phyloP scores from a whole-genome alignment of 2,329 filamentous ascomycete genomes.

The Ciborinia camelliae region DNA sequence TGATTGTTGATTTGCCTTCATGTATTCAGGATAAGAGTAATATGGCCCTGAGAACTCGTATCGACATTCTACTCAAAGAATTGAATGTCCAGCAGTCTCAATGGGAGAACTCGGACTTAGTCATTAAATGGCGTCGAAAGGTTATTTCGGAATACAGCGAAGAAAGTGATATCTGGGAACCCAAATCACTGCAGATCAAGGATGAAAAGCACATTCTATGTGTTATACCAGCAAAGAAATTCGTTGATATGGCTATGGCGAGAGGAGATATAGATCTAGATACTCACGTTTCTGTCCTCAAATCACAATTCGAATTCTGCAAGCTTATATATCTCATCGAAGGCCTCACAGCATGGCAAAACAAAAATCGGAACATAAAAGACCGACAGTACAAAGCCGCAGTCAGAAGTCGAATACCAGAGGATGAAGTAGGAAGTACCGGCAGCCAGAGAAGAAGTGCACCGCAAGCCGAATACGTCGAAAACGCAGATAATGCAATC shows the following conservation, averaged over 20 bases:
- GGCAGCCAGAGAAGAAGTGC: constrained; percentile 36
- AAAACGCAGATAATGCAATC: constrained; percentile 56
- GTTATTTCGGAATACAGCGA: constrained; percentile 48
- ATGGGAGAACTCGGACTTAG: constrained; percentile 46
- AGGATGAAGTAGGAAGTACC: constrained; percentile 33
- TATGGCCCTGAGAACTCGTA: constrained; percentile 43
- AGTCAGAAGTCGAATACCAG: constrained; percentile 51
- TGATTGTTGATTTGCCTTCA: constrained; percentile 69
- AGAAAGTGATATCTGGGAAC: constrained; percentile 48
- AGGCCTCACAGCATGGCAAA: constrained; percentile 62
- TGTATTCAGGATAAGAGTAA: constrained; percentile 45
- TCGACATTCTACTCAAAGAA: constrained; percentile 49
- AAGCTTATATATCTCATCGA: constrained; percentile 69
- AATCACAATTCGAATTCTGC: constrained; percentile 49
- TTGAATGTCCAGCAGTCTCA: constrained; percentile 47
- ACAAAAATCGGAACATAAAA: constrained; percentile 63
- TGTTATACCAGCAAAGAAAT: constrained; percentile 59
- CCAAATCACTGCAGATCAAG: constrained; percentile 42
- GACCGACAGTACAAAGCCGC: constrained; percentile 66
- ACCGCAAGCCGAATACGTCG: constrained; percentile 51
- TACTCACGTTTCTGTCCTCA: constrained; percentile 55
- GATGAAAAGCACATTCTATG: constrained; percentile 52
- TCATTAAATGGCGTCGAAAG: constrained; percentile 54
- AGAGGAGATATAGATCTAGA: constrained; percentile 51
- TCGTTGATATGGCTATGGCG: constrained; percentile 57